Evolutionary conservation across 129 eudicot species (phyloP).

Genomic region (Chrysanthemum makinoi): DNA sequence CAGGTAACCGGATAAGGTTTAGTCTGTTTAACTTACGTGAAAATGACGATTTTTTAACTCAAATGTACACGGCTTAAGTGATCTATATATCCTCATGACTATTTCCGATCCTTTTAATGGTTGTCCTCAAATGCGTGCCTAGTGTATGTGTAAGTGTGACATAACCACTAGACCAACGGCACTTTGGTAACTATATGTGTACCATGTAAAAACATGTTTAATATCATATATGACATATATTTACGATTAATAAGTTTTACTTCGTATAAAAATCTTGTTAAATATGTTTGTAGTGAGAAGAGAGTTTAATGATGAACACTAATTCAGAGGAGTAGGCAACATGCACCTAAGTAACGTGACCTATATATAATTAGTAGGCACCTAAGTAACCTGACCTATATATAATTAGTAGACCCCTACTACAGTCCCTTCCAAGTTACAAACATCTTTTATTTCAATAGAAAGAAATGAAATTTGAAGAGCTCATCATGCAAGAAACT

Average conservation of each 20-base stretch:
- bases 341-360: conserved; percentile 22
- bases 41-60: neutral
- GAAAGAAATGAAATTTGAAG: conserved; percentile 78
- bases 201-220: no score
- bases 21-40: neutral
- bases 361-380: conserved; percentile 18
- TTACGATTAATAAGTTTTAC: no score
- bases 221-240: no score
- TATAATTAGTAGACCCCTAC: conserved; percentile 22
- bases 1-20: neutral
- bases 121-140: neutral
- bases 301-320: conserved; percentile 13
- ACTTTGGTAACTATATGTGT: no score
- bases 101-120: neutral
- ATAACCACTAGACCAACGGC: no score
- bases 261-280: neutral
- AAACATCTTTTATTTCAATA: neutral
- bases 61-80: neutral
- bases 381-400: conserved; percentile 17
- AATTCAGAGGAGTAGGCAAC: conserved; percentile 9
- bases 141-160: neutral
- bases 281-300: neutral
- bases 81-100: neutral
- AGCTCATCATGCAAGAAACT: conserved; percentile 68
- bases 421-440: conserved; percentile 12